Evolutionary conservation across 164 flowering plant species (phyloP), one percentile per base, ranked within the genome.

Genomic region (Chimonanthus salicifolius): DNA sequence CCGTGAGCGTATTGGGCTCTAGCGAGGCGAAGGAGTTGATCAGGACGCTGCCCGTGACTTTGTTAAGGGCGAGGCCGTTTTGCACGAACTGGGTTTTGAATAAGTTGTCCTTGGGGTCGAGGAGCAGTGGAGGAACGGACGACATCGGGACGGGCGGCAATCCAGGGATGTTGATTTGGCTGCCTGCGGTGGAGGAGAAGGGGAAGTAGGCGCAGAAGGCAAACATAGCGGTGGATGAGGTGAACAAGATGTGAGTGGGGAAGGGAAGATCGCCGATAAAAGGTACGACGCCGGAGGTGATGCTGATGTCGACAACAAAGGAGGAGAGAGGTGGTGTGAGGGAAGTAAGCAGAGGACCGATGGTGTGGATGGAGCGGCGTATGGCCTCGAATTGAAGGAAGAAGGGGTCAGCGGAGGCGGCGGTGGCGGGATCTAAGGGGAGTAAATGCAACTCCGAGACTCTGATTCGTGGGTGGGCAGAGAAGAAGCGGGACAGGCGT

Each of bases 201-300:
- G 79, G 80, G 71, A 64, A 75, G 74, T 49, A 65, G 9, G 75
- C 73, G 9, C 51, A 64, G 45, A 88, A 72, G 15, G 86, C 72
- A 0, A 87, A 63, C 82, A 84, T 80, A 58, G 74, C 77, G 18
- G 88, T 83, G 9, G 82, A 85, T n/a, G 84, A 66, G 5, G 85
- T 82, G 77, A 74, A 75, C 64, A 87, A 54, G 58, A 83, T 49
- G 68, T 82, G 83, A 63, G 72, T 79, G 2, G 86, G 85, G 6
- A 87, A 9, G 67, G 44, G 8, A 16, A 54, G 60, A 5, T 49
- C 10, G 2, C 51, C 16, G 44, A 81, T 50, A 70, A 79, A 79
- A 2, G 72, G 58, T 70, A 81, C 45, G 20, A 81, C 67, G 54
- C 78, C 78, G 8, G 80, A 69, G 62, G 80, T 50, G 82, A 82